Conservation (phyloP, 148 eudicot genomes). For the Nepenthes mirabilis region DNA sequence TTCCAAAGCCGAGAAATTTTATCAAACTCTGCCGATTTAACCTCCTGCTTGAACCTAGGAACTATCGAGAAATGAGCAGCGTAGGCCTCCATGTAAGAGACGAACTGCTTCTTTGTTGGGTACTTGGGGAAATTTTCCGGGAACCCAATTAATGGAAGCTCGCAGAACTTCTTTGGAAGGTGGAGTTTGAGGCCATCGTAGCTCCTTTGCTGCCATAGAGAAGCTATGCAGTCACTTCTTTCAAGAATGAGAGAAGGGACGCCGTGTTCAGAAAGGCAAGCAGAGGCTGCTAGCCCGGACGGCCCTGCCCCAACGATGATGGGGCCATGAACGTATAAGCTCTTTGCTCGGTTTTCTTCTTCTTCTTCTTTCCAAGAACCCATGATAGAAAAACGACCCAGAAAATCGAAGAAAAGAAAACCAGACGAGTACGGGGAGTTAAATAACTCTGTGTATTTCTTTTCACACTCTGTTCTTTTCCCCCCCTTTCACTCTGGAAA, state of each 20-base stretch:
- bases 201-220: conserved; percentile 70
- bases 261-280: conserved; percentile 49
- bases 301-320: conserved; percentile 95
- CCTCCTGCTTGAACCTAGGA: conserved; percentile 50
- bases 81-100: conserved; percentile 65
- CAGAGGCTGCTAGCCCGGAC: conserved; percentile 76
- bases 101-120: conserved; percentile 62
- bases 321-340: conserved; percentile 32
- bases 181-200: conserved; percentile 88
- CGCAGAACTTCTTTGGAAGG: conserved; percentile 69
- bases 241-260: conserved; percentile 65
- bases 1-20: conserved; percentile 23
- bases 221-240: conserved; percentile 73
- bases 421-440: too few species aligned
- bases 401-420: too few species aligned
- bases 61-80: conserved; percentile 42
- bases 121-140: conserved; percentile 66
- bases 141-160: conserved; percentile 65
- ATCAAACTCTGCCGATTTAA: conserved; percentile 41
- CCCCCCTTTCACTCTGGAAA: too few species aligned
- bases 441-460: not conserved
- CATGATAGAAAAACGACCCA: conserved; percentile 6
- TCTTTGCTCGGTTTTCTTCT: conserved; percentile 8
- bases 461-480: not conserved
- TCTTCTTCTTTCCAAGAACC: conserved; percentile 22